Percentiles rank a stretch among this genome's conserved stretches.
These are phyloP conservation scores for Ophiostoma novo-ulmi DNA, from an alignment of 2,329 filamentous ascomycete species.

Conservation along the genomic window DNA sequence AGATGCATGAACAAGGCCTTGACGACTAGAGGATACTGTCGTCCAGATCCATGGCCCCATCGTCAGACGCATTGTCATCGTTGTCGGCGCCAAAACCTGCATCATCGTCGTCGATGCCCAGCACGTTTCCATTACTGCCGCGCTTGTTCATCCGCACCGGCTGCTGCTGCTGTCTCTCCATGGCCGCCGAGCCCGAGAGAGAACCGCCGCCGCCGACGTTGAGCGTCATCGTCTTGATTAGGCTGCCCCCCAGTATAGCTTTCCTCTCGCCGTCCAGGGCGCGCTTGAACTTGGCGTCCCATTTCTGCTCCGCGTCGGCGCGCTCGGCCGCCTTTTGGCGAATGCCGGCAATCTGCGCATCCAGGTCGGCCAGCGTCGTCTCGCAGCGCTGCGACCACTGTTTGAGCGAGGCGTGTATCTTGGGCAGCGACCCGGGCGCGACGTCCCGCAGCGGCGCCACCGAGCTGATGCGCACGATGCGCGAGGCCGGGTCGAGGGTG, in stretches of 20 bases:
- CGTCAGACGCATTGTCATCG: constrained; percentile 34
- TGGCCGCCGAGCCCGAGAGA: background rate
- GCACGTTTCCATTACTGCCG: constrained; percentile 28
- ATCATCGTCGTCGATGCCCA: constrained; percentile 19
- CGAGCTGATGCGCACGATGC: constrained; percentile 69
- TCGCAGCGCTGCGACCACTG: constrained; percentile 77
- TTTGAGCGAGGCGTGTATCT: constrained; percentile 62
- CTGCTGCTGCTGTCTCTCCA: constrained; percentile 24
- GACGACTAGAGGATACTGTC: background rate
- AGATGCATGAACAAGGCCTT: background rate
- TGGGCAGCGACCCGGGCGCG: constrained; percentile 63
- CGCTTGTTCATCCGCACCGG: constrained; percentile 35
- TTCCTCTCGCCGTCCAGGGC: constrained; percentile 43
- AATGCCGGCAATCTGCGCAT: constrained; percentile 66
- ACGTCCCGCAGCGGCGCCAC: constrained; percentile 85
- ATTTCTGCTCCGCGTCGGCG: constrained; percentile 45
- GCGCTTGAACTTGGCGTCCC: constrained; percentile 45
- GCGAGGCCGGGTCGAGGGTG: constrained; percentile 73
- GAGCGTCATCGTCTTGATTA: constrained; percentile 27
- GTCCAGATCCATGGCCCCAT: constrained; percentile 49
- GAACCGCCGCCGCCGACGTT: constrained; percentile 16
- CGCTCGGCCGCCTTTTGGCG: constrained; percentile 52
- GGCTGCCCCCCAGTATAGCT: constrained; percentile 21
- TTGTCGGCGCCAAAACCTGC: constrained; percentile 33
- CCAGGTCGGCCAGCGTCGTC: constrained; percentile 66